These are phyloP conservation scores for Ophiostoma novo-ulmi DNA, from an alignment of 2,329 filamentous ascomycete species.

Conservation along the genomic window DNA sequence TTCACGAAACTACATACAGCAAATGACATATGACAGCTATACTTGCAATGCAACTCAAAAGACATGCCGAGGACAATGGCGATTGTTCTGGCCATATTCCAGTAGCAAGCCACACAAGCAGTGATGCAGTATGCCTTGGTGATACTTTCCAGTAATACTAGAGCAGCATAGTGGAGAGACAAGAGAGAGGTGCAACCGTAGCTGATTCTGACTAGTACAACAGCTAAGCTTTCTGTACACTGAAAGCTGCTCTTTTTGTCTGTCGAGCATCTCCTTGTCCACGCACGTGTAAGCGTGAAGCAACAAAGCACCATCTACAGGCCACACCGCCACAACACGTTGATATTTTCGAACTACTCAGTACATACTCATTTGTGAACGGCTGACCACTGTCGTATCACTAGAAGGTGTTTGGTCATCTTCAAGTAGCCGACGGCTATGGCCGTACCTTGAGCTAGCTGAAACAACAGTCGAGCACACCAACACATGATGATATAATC, in stretches of 20 bases:
- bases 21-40: conserved; percentile 14
- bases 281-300: neutral
- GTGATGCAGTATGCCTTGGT: neutral
- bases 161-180: neutral
- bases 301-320: neutral
- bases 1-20: conserved; percentile 5
- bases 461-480: neutral
- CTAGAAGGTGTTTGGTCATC: no score
- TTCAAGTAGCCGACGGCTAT: no score
- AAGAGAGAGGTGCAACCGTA: neutral
- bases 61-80: conserved; percentile 1
- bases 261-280: neutral
- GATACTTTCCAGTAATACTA: neutral
- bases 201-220: neutral
- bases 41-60: neutral
- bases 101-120: neutral
- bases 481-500: neutral
- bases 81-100: neutral
- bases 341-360: no score
- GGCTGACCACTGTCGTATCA: no score
- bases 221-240: neutral
- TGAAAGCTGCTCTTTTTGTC: neutral
- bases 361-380: neutral
- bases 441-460: no score
- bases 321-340: neutral